A percentile compares a stretch with the other conserved stretches of the same genome.
Evolutionary conservation across 2,329 filamentous ascomycete species (phyloP).

Genomic region (Fusarium denticulatum): DNA sequence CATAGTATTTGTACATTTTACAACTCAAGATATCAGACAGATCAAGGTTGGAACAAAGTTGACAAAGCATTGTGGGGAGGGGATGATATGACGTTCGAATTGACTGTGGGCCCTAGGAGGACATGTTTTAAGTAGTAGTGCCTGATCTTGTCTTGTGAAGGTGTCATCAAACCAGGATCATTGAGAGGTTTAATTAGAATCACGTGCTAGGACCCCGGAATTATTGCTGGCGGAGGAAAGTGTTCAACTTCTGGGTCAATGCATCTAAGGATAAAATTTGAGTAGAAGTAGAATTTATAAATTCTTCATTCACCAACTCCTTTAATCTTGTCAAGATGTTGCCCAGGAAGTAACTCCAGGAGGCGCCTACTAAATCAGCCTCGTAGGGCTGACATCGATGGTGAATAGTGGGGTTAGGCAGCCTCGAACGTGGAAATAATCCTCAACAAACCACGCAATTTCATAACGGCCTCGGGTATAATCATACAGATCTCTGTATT

Average conservation of each 20-base stretch:
- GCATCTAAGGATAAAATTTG: neutral
- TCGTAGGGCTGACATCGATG: neutral
- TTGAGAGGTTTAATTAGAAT: neutral
- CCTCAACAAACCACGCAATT: neutral
- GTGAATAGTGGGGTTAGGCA: neutral
- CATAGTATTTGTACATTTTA: neutral
- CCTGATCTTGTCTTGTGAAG: neutral
- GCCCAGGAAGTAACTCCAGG: neutral
- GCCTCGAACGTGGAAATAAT: neutral
- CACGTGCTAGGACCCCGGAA: neutral
- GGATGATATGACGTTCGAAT: rapidly evolving
- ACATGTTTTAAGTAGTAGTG: neutral
- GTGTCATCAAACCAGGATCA: too few relatives aligned
- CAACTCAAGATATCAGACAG: neutral
- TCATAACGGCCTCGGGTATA: too few relatives aligned
- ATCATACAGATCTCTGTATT: too few relatives aligned
- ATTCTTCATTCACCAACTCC: rapidly evolving
- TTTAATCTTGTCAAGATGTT: rapidly evolving
- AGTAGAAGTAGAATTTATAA: neutral
- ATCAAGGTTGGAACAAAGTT: neutral
- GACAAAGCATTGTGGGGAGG: neutral
- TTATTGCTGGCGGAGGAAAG: neutral
- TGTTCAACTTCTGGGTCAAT: too few relatives aligned
- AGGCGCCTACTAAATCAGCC: neutral
- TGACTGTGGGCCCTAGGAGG: neutral